These are phyloP conservation scores for Arthrobotrys megalospora DNA, from an alignment of 2,329 filamentous ascomycete genomes.

Conservation along the genomic window DNA sequence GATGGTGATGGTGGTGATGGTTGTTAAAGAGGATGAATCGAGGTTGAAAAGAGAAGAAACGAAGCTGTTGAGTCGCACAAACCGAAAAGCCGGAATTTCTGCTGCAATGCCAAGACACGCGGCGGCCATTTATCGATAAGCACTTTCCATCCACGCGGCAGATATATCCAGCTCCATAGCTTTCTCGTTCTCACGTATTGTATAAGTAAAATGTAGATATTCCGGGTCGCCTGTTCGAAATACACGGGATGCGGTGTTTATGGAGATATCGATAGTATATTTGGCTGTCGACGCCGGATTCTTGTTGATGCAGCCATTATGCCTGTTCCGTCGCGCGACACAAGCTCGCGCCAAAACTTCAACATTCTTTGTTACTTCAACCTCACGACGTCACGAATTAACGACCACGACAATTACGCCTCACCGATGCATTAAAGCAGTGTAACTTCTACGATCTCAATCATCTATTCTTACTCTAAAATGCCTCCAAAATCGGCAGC, in stretches of 20 bases:
- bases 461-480: not conserved
- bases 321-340: constrained; percentile 1
- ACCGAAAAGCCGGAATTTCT: constrained; percentile 3
- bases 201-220: not conserved
- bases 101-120: constrained; percentile 30
- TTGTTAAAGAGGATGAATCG: constrained; percentile 4
- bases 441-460: not conserved
- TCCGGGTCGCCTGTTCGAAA: constrained; percentile 14
- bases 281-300: not conserved
- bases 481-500: constrained; percentile 6
- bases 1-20: constrained; percentile 4
- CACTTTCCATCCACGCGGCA: not conserved
- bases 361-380: not conserved
- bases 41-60: constrained; percentile 13
- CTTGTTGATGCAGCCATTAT: not conserved
- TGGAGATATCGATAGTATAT: not conserved
- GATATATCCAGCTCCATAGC: not conserved
- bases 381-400: not conserved
- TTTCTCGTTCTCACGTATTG: not conserved
- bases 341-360: not conserved
- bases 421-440: not conserved
- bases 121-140: constrained; percentile 33
- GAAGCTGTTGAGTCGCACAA: constrained; percentile 10
- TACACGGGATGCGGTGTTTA: not conserved
- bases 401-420: not conserved